Evolutionary conservation across 2,329 filamentous ascomycete genomes (phyloP), one percentile per base, ranked within the genome.

Genomic region (Aureobasidium lini): DNA sequence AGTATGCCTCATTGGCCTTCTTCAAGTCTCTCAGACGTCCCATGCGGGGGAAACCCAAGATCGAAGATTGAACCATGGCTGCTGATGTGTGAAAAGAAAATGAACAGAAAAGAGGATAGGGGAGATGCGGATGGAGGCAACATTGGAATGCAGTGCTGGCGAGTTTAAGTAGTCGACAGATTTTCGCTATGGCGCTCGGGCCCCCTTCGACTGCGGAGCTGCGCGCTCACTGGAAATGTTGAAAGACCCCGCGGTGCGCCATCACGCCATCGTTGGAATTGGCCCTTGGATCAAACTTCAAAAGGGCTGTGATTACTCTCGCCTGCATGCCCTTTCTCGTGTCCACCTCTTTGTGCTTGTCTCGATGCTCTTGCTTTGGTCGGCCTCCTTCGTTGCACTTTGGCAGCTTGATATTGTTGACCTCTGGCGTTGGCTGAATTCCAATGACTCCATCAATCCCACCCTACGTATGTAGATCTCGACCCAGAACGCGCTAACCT

Each of bases 31-130:
- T 91, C 80, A 95, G 89, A 72, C 84, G 89, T 80, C 94, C 94
- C 90, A 97, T 96, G 75, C 94, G 93, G 77, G 94, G 94, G 85
- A 99, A 99, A 81, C 94, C 94, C 77, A 99, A 88, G 77, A 99
- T 84, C 69, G 94, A 83, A 66, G 78, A 80, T 66, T 79, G 75
- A 60, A 80, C 78, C 78, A 80, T 80, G 57, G 43, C 61, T 71
- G 66, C 49, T 36, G 42, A 56, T 60, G 48, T 61, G 52, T 62
- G 59, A 43, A 50, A 43, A 34, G 36, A 43, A 61, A 59, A 37
- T 28, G n/a, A 28, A 46, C 23, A 46, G 52, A n/a, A 54, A 60
- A 44, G 56, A 49, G 37, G 34, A 57, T 60, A 53, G 34, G 43
- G 57, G 59, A 57, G 53, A 42, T 36, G 50, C 50, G 40, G 52